These are phyloP conservation scores for Chalaropsis ovoidea DNA, from an alignment of 2,329 filamentous ascomycete genomes.

Conservation along the genomic window DNA sequence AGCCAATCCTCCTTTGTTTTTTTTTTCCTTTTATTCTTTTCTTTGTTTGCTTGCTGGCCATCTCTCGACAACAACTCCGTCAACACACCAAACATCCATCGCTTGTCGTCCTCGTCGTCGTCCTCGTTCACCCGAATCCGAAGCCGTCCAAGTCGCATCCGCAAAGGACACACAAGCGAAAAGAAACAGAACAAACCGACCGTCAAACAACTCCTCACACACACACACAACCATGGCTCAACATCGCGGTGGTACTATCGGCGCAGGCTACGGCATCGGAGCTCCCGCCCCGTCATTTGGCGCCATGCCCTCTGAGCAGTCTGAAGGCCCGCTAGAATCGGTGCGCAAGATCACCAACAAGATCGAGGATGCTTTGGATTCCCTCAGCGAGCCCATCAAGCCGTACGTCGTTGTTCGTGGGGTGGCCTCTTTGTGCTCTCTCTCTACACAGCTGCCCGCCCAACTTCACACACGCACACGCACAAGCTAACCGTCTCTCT, in stretches of 20 bases:
- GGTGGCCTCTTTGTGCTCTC: not conserved
- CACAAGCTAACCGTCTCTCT: conserved; percentile 16
- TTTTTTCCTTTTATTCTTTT: not conserved
- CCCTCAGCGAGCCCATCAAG: conserved; percentile 79
- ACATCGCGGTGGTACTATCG: conserved; percentile 42
- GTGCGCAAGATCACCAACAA: conserved; percentile 95
- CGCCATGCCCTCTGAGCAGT: conserved; percentile 41
- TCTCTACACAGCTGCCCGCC: not conserved
- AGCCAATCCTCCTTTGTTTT: not conserved
- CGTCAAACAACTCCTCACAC: conserved; percentile 7
- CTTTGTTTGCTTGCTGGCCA: not conserved
- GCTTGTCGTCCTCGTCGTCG: not conserved
- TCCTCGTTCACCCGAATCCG: not conserved
- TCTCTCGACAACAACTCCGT: not conserved
- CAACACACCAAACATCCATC: not conserved
- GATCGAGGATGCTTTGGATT: conserved; percentile 89
- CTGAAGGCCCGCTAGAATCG: conserved; percentile 71
- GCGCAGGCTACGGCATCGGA: conserved; percentile 71
- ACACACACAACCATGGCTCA: conserved; percentile 33
- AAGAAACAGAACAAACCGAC: no score
- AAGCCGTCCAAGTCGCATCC: not conserved
- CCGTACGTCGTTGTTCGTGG: conserved; percentile 54
- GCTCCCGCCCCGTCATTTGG: conserved; percentile 59
- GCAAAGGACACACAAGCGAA: not conserved
- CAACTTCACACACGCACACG: not conserved